These are phyloP conservation scores for Brassica incana DNA, from an alignment of 345 rosid species.

Conservation along the genomic window DNA sequence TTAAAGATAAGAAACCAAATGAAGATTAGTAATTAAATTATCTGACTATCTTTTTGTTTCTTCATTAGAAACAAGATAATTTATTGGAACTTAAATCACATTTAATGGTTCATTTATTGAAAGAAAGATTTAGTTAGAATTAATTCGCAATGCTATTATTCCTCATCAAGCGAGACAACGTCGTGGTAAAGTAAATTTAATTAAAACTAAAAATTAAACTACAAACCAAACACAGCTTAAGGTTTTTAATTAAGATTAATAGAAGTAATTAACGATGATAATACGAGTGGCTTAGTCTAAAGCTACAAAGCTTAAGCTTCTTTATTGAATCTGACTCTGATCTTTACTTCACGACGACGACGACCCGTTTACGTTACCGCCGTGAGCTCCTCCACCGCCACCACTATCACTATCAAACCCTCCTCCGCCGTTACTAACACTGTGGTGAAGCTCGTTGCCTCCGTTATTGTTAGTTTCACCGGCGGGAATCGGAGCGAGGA, in stretches of 20 bases:
- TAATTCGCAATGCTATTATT: constrained; percentile 9
- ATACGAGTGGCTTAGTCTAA: constrained; percentile 39
- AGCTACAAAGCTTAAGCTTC: constrained; percentile 29
- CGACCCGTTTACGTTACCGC: constrained; percentile 29
- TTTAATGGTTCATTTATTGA: constrained; percentile 3
- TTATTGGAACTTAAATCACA: constrained; percentile 3
- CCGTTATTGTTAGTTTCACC: constrained; percentile 7
- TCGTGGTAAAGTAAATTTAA: constrained; percentile 18
- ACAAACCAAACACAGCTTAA: constrained; percentile 8
- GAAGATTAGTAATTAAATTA: not conserved
- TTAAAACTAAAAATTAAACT: constrained; percentile 7
- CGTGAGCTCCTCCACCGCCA: constrained; percentile 32
- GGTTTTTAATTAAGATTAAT: constrained; percentile 16
- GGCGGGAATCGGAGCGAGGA: not conserved
- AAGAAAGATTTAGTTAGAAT: not conserved
- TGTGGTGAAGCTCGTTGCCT: constrained; percentile 26
- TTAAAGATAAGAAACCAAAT: constrained; percentile 18
- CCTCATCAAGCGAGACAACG: constrained; percentile 19
- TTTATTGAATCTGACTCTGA: constrained; percentile 22
- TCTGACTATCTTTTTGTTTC: constrained; percentile 14
- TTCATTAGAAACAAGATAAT: constrained; percentile 26
- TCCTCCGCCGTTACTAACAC: constrained; percentile 32
- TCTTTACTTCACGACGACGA: constrained; percentile 37
- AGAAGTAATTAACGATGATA: constrained; percentile 27
- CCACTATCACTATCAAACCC: constrained; percentile 40